A percentile compares a stretch with the other conserved stretches of the same genome.
These are phyloP conservation scores for Dioscorea cayenensis DNA, from an alignment of 116 monocot genomes.

Conservation along the genomic window DNA sequence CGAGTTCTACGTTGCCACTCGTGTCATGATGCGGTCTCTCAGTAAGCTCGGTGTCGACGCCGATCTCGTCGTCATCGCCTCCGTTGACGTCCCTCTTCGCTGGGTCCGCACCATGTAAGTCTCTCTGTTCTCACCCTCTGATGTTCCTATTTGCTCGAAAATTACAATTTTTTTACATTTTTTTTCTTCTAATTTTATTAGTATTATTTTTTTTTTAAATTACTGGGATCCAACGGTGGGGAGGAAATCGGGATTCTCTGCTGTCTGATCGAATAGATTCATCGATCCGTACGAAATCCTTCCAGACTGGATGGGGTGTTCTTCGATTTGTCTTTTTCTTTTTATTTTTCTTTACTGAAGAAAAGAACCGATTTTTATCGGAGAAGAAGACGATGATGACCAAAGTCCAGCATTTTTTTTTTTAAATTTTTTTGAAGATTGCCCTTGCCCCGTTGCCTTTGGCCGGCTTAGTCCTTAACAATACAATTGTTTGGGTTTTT, in stretches of 20 bases:
- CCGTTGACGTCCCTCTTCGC: slow-evolving; percentile 50
- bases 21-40: slow-evolving; percentile 75
- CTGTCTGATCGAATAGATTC: not conserved
- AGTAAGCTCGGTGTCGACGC: slow-evolving; percentile 47
- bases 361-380: too few relatives aligned
- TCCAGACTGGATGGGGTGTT: too few relatives aligned
- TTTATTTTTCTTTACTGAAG: too few relatives aligned
- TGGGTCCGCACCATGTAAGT: slow-evolving; percentile 53
- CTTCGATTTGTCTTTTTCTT: too few relatives aligned
- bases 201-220: not conserved
- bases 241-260: not conserved
- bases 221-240: not conserved
- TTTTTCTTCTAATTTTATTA: not conserved
- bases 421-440: too few relatives aligned
- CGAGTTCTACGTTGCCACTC: slow-evolving; percentile 86
- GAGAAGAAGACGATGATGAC: too few relatives aligned
- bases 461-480: too few relatives aligned
- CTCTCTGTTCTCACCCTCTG: not conserved
- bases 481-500: too few relatives aligned
- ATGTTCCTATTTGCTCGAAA: too few relatives aligned
- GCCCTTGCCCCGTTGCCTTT: too few relatives aligned
- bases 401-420: too few relatives aligned
- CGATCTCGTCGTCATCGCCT: slow-evolving; percentile 82
- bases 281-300: too few relatives aligned
- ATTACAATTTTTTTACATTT: not conserved